Base-by-base conservation (phyloP, 306 rosid species). In the Biancaea sappan region DNA sequence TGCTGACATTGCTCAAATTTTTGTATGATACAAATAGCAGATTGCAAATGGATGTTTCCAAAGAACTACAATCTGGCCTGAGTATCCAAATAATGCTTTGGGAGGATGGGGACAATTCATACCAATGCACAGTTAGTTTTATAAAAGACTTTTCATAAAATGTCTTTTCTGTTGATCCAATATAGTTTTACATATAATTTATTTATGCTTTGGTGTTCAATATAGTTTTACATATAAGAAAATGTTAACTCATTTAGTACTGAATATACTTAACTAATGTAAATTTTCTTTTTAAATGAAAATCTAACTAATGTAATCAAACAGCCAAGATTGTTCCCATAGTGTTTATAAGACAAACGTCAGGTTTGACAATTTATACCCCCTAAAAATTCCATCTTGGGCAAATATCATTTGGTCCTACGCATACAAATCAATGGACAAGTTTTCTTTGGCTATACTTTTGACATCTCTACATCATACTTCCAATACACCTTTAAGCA, bases 291-390 rank as follows among this genome's bases (percentile, higher is more conserved):
- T n/a, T n/a, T n/a, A n/a, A n/a, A n/a, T n/a, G n/a, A n/a, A 26
- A 14, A 28, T 13, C 38, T 14, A 28, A 31, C 37, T 28, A 14
- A 28, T 14, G 63, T 57, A 28, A 26, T 28, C 28, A 13, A 57
- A 28, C 11, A 13, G 29, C 52, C 51, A 52, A 6, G 43, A 11
- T 10, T 52, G 31, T 22, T 52, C 31, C 29, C 6, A 11, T 11
- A 3, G 70, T 54, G 44, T 54, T 18, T 13, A 52, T 34, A 69
- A 78, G 70, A 74, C 74, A 68, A 68, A 72, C 14, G 47, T 31
- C 15, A 28, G 71, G 56, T 72, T 51, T 16, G 41, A 74, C 12
- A 38, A 14, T 46, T 43, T 21, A 41, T 44, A 35, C 38, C 25
- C 15, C 22, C 68, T 21, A 24, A 41, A 74, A 31, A 41, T 44